Percentiles rank a stretch among this genome's conserved stretches.
phyloP scores from a whole-genome alignment of 2,329 filamentous ascomycete species.

The Trichoderma guizhouense region DNA sequence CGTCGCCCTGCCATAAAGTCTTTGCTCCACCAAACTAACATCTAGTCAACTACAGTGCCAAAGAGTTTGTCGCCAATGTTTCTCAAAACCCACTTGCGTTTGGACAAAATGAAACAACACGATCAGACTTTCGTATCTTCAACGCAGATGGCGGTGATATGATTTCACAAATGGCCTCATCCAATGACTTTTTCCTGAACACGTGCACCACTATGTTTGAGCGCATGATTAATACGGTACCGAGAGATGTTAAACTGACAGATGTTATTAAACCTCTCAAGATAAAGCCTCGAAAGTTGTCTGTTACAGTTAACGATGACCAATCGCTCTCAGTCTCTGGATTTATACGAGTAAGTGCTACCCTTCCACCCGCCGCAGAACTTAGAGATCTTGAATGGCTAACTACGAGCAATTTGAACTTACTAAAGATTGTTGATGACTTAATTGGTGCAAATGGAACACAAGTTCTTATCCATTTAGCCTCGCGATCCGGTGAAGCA shows the following conservation, averaged over 20 bases:
- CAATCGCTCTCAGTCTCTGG: not conserved
- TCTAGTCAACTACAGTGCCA: not conserved
- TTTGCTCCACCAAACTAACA: not conserved
- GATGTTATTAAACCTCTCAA: not conserved
- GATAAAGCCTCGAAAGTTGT: not conserved
- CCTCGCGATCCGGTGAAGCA: not conserved
- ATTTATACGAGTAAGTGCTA: not conserved
- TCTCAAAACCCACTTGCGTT: not conserved
- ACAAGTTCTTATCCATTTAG: not conserved
- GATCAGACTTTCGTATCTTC: conserved; percentile 2
- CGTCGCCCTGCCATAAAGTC: too few relatives aligned
- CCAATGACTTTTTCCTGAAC: not conserved
- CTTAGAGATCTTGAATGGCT: not conserved
- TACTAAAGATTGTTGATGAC: not conserved
- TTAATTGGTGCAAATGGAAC: not conserved
- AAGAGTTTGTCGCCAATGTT: not conserved
- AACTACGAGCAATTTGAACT: not conserved
- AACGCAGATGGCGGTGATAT: not conserved
- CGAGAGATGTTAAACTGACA: not conserved
- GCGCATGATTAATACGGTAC: conserved; percentile 5
- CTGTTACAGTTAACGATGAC: not conserved
- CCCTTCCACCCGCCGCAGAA: not conserved
- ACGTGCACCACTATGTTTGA: not conserved
- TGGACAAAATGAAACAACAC: conserved; percentile 6
- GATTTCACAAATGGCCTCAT: not conserved